Conservation (phyloP, 2,329 filamentous ascomycete genomes). For the Stachybotrys elegans region DNA sequence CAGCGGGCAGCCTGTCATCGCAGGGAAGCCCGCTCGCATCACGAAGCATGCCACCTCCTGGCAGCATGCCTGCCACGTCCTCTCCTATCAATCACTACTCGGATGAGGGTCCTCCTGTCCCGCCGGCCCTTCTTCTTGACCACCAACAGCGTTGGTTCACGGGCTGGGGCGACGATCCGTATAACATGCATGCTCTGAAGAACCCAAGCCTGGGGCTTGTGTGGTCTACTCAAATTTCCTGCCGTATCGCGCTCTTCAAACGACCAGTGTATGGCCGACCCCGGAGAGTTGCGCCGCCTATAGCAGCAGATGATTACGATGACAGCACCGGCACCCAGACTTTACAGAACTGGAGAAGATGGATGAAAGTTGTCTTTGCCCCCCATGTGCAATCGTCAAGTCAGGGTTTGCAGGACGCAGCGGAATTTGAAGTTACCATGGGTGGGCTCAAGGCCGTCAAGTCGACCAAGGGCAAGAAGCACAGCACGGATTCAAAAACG, state of each 20-base stretch:
- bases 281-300: constrained; percentile 28
- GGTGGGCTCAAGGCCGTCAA: constrained; percentile 48
- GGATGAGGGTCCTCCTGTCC: constrained; percentile 26
- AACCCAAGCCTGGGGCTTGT: constrained; percentile 83
- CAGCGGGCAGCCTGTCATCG: constrained; percentile 9
- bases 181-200: constrained; percentile 52
- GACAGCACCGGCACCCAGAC: constrained; percentile 37
- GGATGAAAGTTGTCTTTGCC: constrained; percentile 87
- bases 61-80: constrained; percentile 26
- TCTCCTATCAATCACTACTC: constrained; percentile 30
- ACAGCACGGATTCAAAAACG: no score
- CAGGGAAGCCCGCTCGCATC: constrained; percentile 49
- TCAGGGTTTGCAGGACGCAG: constrained; percentile 42
- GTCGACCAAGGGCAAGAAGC: constrained; percentile 1
- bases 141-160: constrained; percentile 95
- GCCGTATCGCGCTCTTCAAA: constrained; percentile 76
- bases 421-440: constrained; percentile 71
- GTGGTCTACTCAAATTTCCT: constrained; percentile 85
- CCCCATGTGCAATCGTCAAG: constrained; percentile 60
- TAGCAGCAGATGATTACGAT: constrained; percentile 33
- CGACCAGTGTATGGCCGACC: constrained; percentile 47
- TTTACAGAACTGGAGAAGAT: constrained; percentile 62
- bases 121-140: constrained; percentile 64
- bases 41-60: constrained; percentile 30
- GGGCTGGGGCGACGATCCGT: constrained; percentile 77